Percentiles rank a stretch among this genome's conserved stretches.
phyloP scores from a whole-genome alignment of 2,329 filamentous ascomycete genomes.

The Neopestalotiopsis rosae region DNA sequence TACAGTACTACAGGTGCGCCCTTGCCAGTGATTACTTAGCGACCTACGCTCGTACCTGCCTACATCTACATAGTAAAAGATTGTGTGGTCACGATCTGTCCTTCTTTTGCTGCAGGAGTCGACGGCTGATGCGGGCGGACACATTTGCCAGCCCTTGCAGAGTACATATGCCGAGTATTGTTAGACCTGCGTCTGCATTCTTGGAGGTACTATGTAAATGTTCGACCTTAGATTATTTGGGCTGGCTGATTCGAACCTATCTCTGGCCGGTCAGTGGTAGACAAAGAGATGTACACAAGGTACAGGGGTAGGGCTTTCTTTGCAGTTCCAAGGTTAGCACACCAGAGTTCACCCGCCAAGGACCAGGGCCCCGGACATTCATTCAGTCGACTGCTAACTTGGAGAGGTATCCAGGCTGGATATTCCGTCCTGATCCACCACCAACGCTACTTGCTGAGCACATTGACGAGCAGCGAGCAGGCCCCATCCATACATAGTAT shows the following conservation, averaged over 20 bases:
- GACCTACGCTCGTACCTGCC: not conserved
- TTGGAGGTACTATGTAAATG: not conserved
- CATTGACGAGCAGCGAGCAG: not conserved
- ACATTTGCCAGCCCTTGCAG: slow-evolving; percentile 11
- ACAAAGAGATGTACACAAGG: not conserved
- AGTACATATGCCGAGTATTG: slow-evolving; percentile 14
- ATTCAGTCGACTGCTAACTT: no score
- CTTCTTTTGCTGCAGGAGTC: not conserved
- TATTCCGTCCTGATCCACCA: not conserved
- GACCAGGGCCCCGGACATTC: not conserved
- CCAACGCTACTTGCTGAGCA: not conserved
- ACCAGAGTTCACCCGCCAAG: not conserved
- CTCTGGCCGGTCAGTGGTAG: not conserved
- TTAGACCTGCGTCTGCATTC: not conserved
- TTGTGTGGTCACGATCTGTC: not conserved
- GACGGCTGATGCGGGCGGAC: not conserved
- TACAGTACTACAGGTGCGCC: not conserved
- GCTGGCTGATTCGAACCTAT: not conserved
- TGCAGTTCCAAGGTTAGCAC: not conserved
- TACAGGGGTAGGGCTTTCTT: not conserved
- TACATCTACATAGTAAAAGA: not conserved
- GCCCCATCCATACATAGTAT: not conserved
- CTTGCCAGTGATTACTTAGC: no score
- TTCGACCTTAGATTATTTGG: not conserved
- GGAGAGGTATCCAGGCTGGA: not conserved